Evolutionary conservation across 805 yeast genomes (phyloP), one percentile per base, ranked within the genome.

Genomic region (Candida ulmi): DNA sequence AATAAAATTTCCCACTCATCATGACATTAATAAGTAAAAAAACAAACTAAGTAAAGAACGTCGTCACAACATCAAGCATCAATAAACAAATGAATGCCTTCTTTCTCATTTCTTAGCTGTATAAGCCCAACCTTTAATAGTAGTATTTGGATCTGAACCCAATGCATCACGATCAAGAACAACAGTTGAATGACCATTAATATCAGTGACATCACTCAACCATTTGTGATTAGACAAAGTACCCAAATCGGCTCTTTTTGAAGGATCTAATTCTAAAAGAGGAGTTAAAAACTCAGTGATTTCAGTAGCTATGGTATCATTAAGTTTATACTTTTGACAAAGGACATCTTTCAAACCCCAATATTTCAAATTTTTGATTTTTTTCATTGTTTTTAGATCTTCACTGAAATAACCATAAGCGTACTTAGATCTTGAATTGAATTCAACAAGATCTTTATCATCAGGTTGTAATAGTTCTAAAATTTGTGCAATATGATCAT

Each of bases 291-390:
- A 74, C 41, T 68, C 73, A 5, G 69, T 50, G 15, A 75, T 56
- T 29, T 71, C 65, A 27, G 45, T 42, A 8, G 91, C 81, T 35
- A 77, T 80, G 9, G 66, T 61, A 29, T 68, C 69, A 21, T 74
- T 62, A 55, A 80, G 75, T 43, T 78, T 78, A 57, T 87, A 87
- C 63, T 88, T 88, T 49, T 87, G 88, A 36, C 66, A 65, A 35
- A 87, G 65, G 3, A 88, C 95, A 41, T 74, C 78, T 39, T 69
- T 66, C 47, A 88, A 68, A 3, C 80, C 74, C 95, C 96, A 88
- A 26, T 80, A 87, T 58, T 83, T 82, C 43, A 88, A 66, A 54
- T 75, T 78, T 39, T 71, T 71, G 42, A 87, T 87, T 48, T 80
- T 72, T 41, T 79, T 72, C 47, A 87, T 61, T 5, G 71, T 66